Evolutionary conservation across 257 asterid genomes (phyloP).

Genomic region (Gentiana dahurica): DNA sequence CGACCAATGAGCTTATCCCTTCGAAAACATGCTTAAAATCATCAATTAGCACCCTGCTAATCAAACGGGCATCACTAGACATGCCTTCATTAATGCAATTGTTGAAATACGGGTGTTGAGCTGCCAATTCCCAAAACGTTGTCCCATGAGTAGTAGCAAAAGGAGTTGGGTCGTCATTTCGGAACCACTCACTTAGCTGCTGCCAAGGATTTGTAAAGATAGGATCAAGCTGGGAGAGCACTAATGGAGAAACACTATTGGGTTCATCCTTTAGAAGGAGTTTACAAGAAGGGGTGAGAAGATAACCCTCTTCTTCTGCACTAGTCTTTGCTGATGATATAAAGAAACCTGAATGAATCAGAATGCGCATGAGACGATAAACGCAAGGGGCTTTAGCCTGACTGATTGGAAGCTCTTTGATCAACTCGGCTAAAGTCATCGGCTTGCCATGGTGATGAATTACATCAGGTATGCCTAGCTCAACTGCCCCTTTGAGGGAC

Average conservation of each 20-base stretch:
- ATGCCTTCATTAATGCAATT: constrained; percentile 18
- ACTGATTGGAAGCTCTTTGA: constrained; percentile 10
- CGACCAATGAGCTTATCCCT: constrained; percentile 15
- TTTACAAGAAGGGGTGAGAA: constrained; percentile 13
- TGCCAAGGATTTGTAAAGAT: constrained; percentile 2
- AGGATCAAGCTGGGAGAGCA: constrained; percentile 2
- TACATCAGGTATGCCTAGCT: constrained; percentile 18
- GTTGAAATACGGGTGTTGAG: constrained; percentile 10
- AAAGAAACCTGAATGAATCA: constrained; percentile 15
- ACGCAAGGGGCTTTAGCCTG: constrained; percentile 7
- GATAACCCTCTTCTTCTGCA: constrained; percentile 4
- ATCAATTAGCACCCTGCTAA: not conserved
- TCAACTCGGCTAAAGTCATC: constrained; percentile 13
- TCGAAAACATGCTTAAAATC: constrained; percentile 7
- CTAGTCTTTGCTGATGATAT: not conserved
- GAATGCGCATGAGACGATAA: constrained; percentile 19
- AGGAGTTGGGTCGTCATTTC: not conserved
- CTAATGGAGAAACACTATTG: not conserved
- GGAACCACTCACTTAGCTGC: constrained; percentile 9
- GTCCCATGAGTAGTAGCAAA: constrained; percentile 14
- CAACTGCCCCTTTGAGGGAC: constrained; percentile 18
- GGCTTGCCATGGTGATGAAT: constrained; percentile 13
- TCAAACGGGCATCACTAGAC: constrained; percentile 23
- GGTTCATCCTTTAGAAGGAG: constrained; percentile 13
- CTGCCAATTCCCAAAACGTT: constrained; percentile 10